phyloP scores from a whole-genome alignment of 2,329 filamentous ascomycete genomes.

The Leptodontidium sp. region DNA sequence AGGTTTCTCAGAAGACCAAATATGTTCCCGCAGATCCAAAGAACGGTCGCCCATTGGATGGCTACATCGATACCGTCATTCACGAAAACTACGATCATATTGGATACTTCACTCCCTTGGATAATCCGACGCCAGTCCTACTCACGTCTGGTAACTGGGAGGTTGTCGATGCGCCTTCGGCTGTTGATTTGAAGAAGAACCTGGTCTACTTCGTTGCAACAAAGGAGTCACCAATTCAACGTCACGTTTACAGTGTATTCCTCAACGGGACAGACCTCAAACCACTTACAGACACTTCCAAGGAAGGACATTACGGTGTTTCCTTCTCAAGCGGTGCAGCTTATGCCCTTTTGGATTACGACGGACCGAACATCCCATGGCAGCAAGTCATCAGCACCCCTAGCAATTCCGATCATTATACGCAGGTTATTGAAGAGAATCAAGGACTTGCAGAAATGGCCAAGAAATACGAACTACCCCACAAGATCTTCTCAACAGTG shows the following conservation, averaged over 20 bases:
- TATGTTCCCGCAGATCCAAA: slow-evolving; percentile 85
- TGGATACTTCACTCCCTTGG: slow-evolving; percentile 89
- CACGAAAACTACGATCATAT: slow-evolving; percentile 89
- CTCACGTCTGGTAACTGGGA: slow-evolving; percentile 93
- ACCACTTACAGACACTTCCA: slow-evolving; percentile 75
- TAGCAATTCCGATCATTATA: slow-evolving; percentile 68
- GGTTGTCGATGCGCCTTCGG: slow-evolving; percentile 83
- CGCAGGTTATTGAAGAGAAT: slow-evolving; percentile 82
- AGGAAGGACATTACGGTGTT: slow-evolving; percentile 79
- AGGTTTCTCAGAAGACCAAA: slow-evolving; percentile 85
- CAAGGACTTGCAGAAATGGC: slow-evolving; percentile 71
- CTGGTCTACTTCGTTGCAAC: slow-evolving; percentile 91
- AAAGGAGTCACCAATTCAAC: slow-evolving; percentile 86
- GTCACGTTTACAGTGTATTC: slow-evolving; percentile 90
- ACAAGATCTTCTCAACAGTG: slow-evolving; percentile 82
- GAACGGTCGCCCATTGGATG: slow-evolving; percentile 80
- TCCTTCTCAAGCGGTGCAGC: slow-evolving; percentile 86
- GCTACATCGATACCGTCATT: slow-evolving; percentile 92
- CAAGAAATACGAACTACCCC: slow-evolving; percentile 80
- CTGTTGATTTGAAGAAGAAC: slow-evolving; percentile 84
- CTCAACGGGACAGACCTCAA: slow-evolving; percentile 79
- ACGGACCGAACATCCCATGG: slow-evolving; percentile 86
- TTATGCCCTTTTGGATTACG: slow-evolving; percentile 84
- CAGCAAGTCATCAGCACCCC: slow-evolving; percentile 90
- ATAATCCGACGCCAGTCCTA: slow-evolving; percentile 82